These are phyloP conservation scores for Zelonia costaricensis DNA, from an alignment of 208 protist genomes.

Conservation along the genomic window DNA sequence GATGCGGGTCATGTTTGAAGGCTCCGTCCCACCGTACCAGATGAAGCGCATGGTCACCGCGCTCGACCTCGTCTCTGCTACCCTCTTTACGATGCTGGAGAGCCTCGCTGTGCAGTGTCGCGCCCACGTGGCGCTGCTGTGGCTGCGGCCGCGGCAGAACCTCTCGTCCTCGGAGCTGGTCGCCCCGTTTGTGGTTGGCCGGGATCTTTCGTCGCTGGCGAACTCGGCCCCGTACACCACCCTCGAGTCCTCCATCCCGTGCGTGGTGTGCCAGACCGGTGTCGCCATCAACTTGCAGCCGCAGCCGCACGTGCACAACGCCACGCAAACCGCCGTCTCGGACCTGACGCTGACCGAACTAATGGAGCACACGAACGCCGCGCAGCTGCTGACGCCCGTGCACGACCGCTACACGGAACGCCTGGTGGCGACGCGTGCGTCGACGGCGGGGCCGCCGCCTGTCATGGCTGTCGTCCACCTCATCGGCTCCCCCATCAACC, in stretches of 20 bases:
- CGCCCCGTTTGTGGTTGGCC: constrained; percentile 85
- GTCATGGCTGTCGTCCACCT: constrained; percentile 80
- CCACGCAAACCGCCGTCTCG: not conserved
- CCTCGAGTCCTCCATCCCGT: constrained; percentile 70
- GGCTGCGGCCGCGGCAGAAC: constrained; percentile 66
- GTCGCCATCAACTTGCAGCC: constrained; percentile 84
- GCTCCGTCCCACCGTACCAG: constrained; percentile 57
- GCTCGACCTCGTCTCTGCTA: constrained; percentile 79
- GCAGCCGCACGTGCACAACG: constrained; percentile 4
- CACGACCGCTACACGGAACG: constrained; percentile 57
- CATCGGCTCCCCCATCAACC: constrained; percentile 71
- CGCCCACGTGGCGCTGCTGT: constrained; percentile 73
- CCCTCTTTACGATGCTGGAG: constrained; percentile 80
- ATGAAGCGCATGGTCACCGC: constrained; percentile 66
- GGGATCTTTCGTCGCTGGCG: constrained; percentile 55
- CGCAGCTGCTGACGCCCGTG: constrained; percentile 83
- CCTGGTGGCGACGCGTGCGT: constrained; percentile 1
- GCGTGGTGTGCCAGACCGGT: constrained; percentile 68
- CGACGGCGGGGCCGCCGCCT: not conserved
- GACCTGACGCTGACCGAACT: constrained; percentile 66
- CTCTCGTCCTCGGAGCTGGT: constrained; percentile 79
- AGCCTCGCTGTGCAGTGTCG: constrained; percentile 76
- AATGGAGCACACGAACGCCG: constrained; percentile 67
- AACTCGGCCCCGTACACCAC: constrained; percentile 81
- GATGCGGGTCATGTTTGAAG: constrained; percentile 57